Evolutionary conservation across 495 filamentous ascomycete genomes (phyloP), one percentile per base, ranked within the genome.

Genomic region (Aspergillus nanangensis): DNA sequence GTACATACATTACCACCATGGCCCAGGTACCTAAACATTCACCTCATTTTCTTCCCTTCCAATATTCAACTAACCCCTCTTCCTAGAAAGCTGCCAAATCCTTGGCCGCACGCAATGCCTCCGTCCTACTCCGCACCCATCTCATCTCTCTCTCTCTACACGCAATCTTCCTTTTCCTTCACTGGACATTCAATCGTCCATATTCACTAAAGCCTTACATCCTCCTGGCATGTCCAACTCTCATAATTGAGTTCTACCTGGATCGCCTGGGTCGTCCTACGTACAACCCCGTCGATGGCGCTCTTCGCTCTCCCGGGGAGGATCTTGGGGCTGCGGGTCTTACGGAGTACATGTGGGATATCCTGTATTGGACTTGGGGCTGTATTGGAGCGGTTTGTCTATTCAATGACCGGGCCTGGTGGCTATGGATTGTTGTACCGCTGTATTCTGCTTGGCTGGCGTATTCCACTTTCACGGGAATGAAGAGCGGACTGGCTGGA

Each of bases 301-400:
- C 81, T 3, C 69, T 97, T 33, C 80, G 80, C 51, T 79, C 74
- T 11, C 73, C 84, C 0, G 93, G 93, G 14, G 92, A 97, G 62
- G 93, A 97, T 62, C 76, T 98, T 19, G 83, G 87, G 21, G 88
- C 89, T 0, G 79, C 85, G 20, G 93, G 93, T 0, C 69, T 98
- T 65, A 97, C 90, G 7, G 93, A 98, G 66, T 98, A 91, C 68
- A 87, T 96, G 85, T 97, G 92, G 77, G 93, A 98, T 70, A 76
- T 96, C 20, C 71, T 96, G 25, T 97, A 95, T 75, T 90, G 93
- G 69, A 91, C 88, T 1, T 90, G 87, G 83, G 80, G 74, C 15
- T 83, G 79, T 19, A 71, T 88, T 22, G 65, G 77, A 7, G 65
- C 80, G 5, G 87, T 78, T 2, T 81, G 79, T 9, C 36, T 90